These are phyloP conservation scores for Arctium minus DNA, from an alignment of 129 eudicot genomes.

Conservation along the genomic window DNA sequence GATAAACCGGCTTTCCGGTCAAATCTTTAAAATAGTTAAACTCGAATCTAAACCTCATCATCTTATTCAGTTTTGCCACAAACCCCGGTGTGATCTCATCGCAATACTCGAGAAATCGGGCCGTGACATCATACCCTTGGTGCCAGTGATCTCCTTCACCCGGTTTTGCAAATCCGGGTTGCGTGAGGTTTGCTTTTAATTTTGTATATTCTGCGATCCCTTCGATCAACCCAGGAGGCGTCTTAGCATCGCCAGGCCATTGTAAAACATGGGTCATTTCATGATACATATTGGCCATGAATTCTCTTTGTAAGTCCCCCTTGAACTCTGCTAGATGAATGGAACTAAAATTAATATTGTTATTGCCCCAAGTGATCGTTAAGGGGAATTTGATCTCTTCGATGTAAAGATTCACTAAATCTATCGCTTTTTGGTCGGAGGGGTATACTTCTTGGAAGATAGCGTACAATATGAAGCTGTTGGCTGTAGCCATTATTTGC, in stretches of 20 bases:
- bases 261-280: conserved; percentile 28
- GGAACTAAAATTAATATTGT: conserved; percentile 12
- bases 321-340: background rate
- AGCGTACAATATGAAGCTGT: conserved; percentile 8
- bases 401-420: background rate
- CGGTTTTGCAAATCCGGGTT: background rate
- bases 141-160: conserved; percentile 21
- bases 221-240: background rate
- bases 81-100: conserved; percentile 19
- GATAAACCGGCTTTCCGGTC: conserved; percentile 16
- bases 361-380: conserved; percentile 6
- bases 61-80: conserved; percentile 24
- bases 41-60: conserved; percentile 15
- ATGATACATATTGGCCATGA: background rate
- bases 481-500: background rate
- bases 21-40: conserved; percentile 9
- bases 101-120: conserved; percentile 29
- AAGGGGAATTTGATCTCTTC: background rate
- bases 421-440: conserved; percentile 1
- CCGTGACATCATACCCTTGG: conserved; percentile 11
- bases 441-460: conserved; percentile 10
- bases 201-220: conserved; percentile 24
- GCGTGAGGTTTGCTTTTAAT: conserved; percentile 1
- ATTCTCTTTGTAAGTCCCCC: background rate
- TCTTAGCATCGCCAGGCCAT: background rate